Base-by-base conservation (phyloP, 257 asterid genomes). In the Solanum chaucha region DNA sequence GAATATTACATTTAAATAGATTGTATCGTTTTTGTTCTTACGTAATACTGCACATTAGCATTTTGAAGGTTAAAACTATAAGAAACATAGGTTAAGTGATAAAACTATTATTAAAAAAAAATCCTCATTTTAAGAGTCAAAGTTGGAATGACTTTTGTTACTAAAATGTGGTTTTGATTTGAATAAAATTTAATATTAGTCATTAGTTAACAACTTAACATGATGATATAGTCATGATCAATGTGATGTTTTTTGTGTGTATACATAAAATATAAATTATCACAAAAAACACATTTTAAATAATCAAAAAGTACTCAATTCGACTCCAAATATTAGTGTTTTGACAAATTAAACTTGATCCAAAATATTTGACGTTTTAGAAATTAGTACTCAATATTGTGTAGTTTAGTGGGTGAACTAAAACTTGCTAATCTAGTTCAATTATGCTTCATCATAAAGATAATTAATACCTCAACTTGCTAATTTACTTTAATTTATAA, bases 381-480 rank as follows among this genome's bases (percentile, higher is more conserved):
- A 70, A 70, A 5, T 12, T 12, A 67, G 12, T 61, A n/a, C 12
- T n/a, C 12, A 61, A n/a, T 61, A 61, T 61, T 61, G 70, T 61
- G 24, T 61, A 9, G 30, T 59, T 59, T 59, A 22, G 95, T 94
- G 88, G 97, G 94, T 94, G 92, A 94, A 93, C 94, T 87, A 94
- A 94, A 91, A 89, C 88, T 90, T 51, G 83, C 78, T 59, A 58
- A 61, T 34, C 73, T 64, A 46, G 70, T 68, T 12, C 7, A 30
- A 44, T 12, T 22, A 30, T 30, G 44, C 8, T 77, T 77, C 36
- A 77, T 36, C 8, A 40, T 38, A n/a, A 38, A 38, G 12, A 38
- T n/a, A 40, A 73, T 35, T 9, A 38, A 75, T 38, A 75, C 32
- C 58, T 38, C 14, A 75, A 75, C 83, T 40, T 22, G 28, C 32